Evolutionary conservation across 2,329 filamentous ascomycete species (phyloP).

Genomic region (Penicillium psychrosexuale): DNA sequence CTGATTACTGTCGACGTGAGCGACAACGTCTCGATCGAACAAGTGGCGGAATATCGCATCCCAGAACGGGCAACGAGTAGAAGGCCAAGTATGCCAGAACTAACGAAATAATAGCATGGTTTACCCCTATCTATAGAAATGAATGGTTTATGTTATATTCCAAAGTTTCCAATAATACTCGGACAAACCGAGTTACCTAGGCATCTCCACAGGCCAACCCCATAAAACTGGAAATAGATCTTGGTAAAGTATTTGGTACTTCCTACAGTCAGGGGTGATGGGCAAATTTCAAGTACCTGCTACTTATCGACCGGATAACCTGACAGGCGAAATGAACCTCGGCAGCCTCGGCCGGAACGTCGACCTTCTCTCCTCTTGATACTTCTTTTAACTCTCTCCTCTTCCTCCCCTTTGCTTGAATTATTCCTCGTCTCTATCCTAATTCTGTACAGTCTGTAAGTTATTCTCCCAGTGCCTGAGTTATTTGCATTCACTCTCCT

Average conservation of each 20-base stretch:
- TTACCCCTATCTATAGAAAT: not conserved
- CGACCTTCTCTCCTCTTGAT: slow-evolving; percentile 10
- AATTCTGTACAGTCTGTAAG: slow-evolving; percentile 14
- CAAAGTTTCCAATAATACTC: not conserved
- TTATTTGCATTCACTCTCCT: not conserved
- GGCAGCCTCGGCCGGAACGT: slow-evolving; percentile 25
- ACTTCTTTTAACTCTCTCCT: slow-evolving; percentile 3
- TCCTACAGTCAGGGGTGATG: accelerated
- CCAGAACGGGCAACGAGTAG: not conserved
- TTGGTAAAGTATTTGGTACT: slow-evolving; percentile 9
- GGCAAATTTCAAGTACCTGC: not conserved
- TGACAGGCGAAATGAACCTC: slow-evolving; percentile 20
- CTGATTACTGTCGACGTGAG: not conserved
- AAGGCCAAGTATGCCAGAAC: too few species aligned
- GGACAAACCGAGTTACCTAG: slow-evolving; percentile 11
- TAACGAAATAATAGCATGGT: too few species aligned
- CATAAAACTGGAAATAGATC: not conserved
- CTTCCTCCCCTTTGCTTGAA: not conserved
- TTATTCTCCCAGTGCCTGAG: not conserved
- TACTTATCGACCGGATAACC: slow-evolving; percentile 14
- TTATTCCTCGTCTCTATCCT: not conserved
- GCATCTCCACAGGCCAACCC: not conserved
- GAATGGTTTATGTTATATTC: not conserved
- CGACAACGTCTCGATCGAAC: not conserved
- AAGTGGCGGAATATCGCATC: not conserved